phyloP scores from a whole-genome alignment of 2,329 filamentous ascomycete genomes.

The Exserohilum rostratum region DNA sequence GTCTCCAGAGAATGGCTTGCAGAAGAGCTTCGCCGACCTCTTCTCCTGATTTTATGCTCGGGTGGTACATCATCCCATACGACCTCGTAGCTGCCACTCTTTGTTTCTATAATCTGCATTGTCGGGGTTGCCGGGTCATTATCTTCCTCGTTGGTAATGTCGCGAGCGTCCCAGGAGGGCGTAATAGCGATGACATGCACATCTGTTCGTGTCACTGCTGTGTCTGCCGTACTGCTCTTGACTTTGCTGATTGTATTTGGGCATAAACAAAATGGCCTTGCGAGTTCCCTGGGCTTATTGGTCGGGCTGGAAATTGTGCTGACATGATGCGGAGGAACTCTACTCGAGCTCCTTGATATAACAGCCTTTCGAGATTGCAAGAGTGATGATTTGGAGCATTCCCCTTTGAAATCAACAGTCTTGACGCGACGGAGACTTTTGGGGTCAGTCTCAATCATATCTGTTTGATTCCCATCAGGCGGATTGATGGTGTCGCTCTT shows the following conservation, averaged over 20 bases:
- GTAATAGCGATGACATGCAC: slow-evolving; percentile 43
- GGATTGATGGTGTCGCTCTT: slow-evolving; percentile 30
- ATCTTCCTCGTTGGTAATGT: slow-evolving; percentile 1
- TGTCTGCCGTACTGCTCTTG: slow-evolving; percentile 34
- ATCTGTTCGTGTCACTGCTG: slow-evolving; percentile 42
- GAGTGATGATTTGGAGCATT: slow-evolving; percentile 4
- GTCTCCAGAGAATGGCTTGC: slow-evolving; percentile 27
- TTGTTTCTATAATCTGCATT: slow-evolving; percentile 42
- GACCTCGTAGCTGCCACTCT: slow-evolving; percentile 34
- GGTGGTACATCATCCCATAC: slow-evolving; percentile 39
- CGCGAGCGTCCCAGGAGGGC: slow-evolving; percentile 18
- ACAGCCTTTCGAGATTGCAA: slow-evolving; percentile 5
- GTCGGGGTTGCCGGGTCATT: slow-evolving; percentile 37
- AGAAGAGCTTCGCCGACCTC: slow-evolving; percentile 25
- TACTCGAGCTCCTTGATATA: not conserved
- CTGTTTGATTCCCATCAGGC: slow-evolving; percentile 3
- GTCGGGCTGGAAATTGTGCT: not conserved
- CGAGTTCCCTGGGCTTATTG: not conserved
- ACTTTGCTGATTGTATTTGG: slow-evolving; percentile 11
- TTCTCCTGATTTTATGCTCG: slow-evolving; percentile 11
- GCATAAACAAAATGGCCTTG: slow-evolving; percentile 4
- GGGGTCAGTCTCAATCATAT: not conserved
- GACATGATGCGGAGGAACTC: not conserved
- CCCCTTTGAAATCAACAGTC: slow-evolving; percentile 39
- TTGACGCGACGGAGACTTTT: slow-evolving; percentile 33